Evolutionary conservation across 2,329 filamentous ascomycete species (phyloP).

Genomic region (Cladosporium sp.): DNA sequence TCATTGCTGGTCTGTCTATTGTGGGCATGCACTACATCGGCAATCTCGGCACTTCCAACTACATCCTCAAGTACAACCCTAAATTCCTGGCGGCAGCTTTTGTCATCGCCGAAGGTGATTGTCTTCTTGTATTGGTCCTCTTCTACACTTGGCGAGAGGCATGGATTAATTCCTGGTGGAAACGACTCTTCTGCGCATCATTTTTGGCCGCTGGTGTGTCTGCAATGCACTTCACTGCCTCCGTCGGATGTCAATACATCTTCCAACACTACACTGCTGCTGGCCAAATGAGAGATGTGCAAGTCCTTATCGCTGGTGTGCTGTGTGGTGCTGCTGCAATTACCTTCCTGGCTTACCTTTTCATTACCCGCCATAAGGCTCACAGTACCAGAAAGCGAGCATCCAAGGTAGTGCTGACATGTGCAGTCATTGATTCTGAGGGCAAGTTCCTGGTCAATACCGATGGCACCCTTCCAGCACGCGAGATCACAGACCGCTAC

Average conservation of each 20-base stretch:
- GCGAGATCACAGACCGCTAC: slow-evolving; percentile 75
- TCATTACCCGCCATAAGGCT: slow-evolving; percentile 35
- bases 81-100: slow-evolving; percentile 63
- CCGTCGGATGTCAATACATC: slow-evolving; percentile 64
- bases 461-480: slow-evolving; percentile 63
- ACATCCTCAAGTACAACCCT: slow-evolving; percentile 57
- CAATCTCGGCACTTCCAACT: slow-evolving; percentile 78
- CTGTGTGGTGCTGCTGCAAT: slow-evolving; percentile 43
- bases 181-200: slow-evolving; percentile 60
- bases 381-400: slow-evolving; percentile 40
- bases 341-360: slow-evolving; percentile 33
- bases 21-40: slow-evolving; percentile 85
- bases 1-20: slow-evolving; percentile 68
- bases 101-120: slow-evolving; percentile 67
- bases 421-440: slow-evolving; percentile 62
- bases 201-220: slow-evolving; percentile 70
- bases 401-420: slow-evolving; percentile 51
- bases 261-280: slow-evolving; percentile 45
- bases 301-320: slow-evolving; percentile 68
- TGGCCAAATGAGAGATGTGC: slow-evolving; percentile 49
- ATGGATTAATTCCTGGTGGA: slow-evolving; percentile 78
- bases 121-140: slow-evolving; percentile 62
- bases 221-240: slow-evolving; percentile 83
- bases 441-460: slow-evolving; percentile 65
- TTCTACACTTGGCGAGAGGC: slow-evolving; percentile 73